Evolutionary conservation across 352 stramenopile species (phyloP).

Genomic region (Pythium aristosporum): DNA sequence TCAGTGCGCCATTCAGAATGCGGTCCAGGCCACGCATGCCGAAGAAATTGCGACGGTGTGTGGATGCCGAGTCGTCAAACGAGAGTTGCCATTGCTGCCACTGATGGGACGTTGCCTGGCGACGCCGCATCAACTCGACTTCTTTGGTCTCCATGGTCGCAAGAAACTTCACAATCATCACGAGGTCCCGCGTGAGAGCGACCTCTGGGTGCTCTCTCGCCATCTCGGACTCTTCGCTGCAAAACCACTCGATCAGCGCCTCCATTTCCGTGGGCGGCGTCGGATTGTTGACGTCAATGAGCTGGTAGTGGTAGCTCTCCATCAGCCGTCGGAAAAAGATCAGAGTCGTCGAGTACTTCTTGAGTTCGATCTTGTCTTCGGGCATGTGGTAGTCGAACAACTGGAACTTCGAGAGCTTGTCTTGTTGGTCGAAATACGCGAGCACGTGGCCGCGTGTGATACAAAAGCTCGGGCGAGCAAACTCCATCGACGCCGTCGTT

Average conservation of each 20-base stretch:
- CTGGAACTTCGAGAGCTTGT: slow-evolving; percentile 52
- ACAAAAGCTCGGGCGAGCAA: slow-evolving; percentile 75
- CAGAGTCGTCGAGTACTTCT: slow-evolving; percentile 88
- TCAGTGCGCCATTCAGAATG: slow-evolving; percentile 63
- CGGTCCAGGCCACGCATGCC: slow-evolving; percentile 63
- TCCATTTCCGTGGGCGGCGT: slow-evolving; percentile 90
- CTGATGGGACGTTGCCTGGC: slow-evolving; percentile 44
- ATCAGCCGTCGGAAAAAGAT: slow-evolving; percentile 85
- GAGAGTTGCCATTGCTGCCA: slow-evolving; percentile 90
- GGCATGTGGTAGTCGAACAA: slow-evolving; percentile 90
- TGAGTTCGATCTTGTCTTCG: slow-evolving; percentile 86
- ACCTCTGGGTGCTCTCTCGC: slow-evolving; percentile 83
- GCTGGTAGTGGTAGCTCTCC: slow-evolving; percentile 81
- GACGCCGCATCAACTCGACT: slow-evolving; percentile 84
- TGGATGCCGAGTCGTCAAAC: slow-evolving; percentile 82
- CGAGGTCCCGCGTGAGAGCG: slow-evolving; percentile 69
- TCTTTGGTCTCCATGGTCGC: slow-evolving; percentile 90
- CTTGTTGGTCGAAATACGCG: slow-evolving; percentile 76
- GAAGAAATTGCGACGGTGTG: slow-evolving; percentile 76
- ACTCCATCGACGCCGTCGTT: slow-evolving; percentile 80
- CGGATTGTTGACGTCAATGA: slow-evolving; percentile 78
- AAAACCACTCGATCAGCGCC: slow-evolving; percentile 90
- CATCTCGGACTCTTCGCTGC: slow-evolving; percentile 72
- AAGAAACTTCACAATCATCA: slow-evolving; percentile 87
- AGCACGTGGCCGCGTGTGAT: slow-evolving; percentile 71